Evolutionary conservation across 768 basidiomycete species (phyloP).

Genomic region (Pholiota conissans): DNA sequence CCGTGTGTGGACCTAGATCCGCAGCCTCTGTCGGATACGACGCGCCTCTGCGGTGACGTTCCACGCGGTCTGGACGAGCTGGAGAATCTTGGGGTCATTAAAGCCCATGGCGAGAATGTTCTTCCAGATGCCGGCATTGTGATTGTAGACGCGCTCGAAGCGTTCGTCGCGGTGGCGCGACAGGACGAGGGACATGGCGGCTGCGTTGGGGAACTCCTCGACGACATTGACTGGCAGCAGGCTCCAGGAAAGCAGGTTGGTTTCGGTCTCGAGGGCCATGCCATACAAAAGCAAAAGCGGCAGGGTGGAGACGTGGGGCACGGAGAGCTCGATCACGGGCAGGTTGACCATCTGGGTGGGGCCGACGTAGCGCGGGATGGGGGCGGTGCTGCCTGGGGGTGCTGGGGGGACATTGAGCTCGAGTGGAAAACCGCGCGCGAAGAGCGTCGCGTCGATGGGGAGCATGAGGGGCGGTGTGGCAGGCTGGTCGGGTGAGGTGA

Average conservation of each 20-base stretch:
- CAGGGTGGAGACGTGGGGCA: constrained; percentile 56
- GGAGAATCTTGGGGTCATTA: constrained; percentile 41
- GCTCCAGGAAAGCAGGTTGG: constrained; percentile 45
- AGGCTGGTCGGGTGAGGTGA: constrained; percentile 32
- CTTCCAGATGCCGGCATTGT: constrained; percentile 66
- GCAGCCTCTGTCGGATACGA: constrained; percentile 28
- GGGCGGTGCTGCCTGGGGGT: constrained; percentile 19
- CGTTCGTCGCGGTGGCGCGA: constrained; percentile 36
- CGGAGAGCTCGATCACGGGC: constrained; percentile 47
- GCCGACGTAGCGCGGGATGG: constrained; percentile 23
- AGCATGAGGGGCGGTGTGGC: constrained; percentile 41
- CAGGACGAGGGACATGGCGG: constrained; percentile 56
- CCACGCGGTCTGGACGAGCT: constrained; percentile 64
- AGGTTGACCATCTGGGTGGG: constrained; percentile 38
- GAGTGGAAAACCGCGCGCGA: constrained; percentile 36
- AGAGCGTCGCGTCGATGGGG: constrained; percentile 52
- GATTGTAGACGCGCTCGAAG: constrained; percentile 34
- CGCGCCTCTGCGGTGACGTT: constrained; percentile 72
- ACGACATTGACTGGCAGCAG: constrained; percentile 56
- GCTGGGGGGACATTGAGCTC: constrained; percentile 34
- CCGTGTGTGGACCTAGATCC: neutral
- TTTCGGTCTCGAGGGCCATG: constrained; percentile 49
- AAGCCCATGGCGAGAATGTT: constrained; percentile 59
- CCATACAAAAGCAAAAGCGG: constrained; percentile 61
- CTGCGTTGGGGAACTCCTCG: constrained; percentile 62